Conservation (phyloP, 768 basidiomycete genomes). For the Suillus discolor region DNA sequence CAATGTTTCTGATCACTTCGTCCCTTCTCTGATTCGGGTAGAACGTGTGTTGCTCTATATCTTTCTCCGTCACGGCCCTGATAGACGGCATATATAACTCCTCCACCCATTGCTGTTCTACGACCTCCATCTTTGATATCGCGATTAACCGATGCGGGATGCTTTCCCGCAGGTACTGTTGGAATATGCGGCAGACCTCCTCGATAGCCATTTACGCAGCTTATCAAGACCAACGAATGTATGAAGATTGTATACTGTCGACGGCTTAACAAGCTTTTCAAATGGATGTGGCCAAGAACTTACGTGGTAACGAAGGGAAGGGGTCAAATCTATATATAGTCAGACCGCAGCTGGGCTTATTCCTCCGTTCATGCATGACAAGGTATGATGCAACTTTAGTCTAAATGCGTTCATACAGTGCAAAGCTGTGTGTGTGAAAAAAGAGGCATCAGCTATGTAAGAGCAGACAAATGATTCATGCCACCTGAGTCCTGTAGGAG, state of each 20-base stretch:
- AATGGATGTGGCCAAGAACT: background rate
- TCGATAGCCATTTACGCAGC: constrained; percentile 15
- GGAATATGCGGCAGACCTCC: constrained; percentile 20
- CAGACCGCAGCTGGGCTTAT: background rate
- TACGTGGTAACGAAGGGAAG: background rate
- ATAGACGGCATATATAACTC: constrained; percentile 12
- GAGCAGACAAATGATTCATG: background rate
- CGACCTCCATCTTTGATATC: constrained; percentile 16
- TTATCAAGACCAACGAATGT: background rate
- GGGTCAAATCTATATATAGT: background rate
- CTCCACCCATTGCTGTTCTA: constrained; percentile 12
- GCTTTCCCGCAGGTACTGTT: constrained; percentile 12
- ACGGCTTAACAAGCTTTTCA: background rate
- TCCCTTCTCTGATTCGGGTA: constrained; percentile 26
- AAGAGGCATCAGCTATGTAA: background rate
- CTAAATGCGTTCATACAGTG: background rate
- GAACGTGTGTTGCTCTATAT: constrained; percentile 24
- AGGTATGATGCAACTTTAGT: background rate
- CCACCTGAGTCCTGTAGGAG: background rate
- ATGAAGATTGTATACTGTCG: background rate
- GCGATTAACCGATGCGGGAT: constrained; percentile 23
- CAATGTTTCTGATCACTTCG: constrained; percentile 23
- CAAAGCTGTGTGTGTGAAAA: background rate
- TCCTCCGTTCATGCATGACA: background rate
- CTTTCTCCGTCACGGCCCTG: constrained; percentile 21